Percentiles rank a stretch among this genome's conserved stretches.
These are phyloP conservation scores for Endocarpon pusillum DNA, from an alignment of 495 filamentous ascomycete species.

Conservation along the genomic window DNA sequence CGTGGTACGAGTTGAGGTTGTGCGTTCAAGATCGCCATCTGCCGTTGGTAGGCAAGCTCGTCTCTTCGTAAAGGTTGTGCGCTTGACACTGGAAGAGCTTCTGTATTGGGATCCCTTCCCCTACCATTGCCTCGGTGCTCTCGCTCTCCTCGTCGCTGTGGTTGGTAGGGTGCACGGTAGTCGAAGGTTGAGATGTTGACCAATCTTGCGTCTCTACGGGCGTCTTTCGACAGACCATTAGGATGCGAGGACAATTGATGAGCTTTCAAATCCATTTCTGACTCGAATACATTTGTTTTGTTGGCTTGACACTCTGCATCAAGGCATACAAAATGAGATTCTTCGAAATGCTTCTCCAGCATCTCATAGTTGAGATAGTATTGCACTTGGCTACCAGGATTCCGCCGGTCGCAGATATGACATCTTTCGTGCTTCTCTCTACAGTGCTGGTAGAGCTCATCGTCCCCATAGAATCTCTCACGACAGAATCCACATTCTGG, in stretches of 20 bases:
- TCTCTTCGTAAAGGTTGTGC: slow-evolving; percentile 72
- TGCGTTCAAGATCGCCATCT: slow-evolving; percentile 76
- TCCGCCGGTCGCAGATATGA: slow-evolving; percentile 74
- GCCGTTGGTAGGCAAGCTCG: slow-evolving; percentile 81
- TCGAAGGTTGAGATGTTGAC: slow-evolving; percentile 83
- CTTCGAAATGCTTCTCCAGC: slow-evolving; percentile 68
- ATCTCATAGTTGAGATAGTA: slow-evolving; percentile 81
- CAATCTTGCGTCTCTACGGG: slow-evolving; percentile 62
- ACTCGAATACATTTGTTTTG: slow-evolving; percentile 95
- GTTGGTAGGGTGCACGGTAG: slow-evolving; percentile 54
- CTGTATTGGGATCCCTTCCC: slow-evolving; percentile 60
- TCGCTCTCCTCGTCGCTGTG: slow-evolving; percentile 40
- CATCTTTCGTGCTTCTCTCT: slow-evolving; percentile 85
- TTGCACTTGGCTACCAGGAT: slow-evolving; percentile 52
- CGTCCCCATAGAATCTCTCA: slow-evolving; percentile 82
- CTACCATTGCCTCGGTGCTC: slow-evolving; percentile 39
- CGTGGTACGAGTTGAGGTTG: slow-evolving; percentile 61
- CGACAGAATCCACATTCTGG: slow-evolving; percentile 88
- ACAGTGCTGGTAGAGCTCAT: slow-evolving; percentile 89
- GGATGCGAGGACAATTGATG: slow-evolving; percentile 68
- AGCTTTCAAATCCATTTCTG: slow-evolving; percentile 81
- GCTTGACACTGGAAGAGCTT: slow-evolving; percentile 57
- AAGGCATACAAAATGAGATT: slow-evolving; percentile 70
- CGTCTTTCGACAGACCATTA: slow-evolving; percentile 63
- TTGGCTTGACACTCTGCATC: slow-evolving; percentile 86